Base-by-base conservation (phyloP, 2,329 filamentous ascomycete species). In the Paraphaeosphaeria sporulosa region DNA sequence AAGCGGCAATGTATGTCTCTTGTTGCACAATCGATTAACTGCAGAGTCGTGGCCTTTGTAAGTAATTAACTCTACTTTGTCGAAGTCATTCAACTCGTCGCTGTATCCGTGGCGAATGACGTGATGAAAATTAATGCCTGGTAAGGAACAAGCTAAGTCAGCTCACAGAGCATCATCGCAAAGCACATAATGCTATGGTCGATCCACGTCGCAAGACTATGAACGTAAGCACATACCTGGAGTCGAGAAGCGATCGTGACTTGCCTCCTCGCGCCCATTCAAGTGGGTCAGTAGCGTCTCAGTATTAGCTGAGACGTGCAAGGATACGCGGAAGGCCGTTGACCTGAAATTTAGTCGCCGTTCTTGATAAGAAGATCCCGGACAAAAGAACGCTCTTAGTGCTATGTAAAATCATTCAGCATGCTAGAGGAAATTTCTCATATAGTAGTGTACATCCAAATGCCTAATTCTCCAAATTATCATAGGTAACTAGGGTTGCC, bases 361-460 rank as follows among this genome's bases (percentile, higher is more conserved):
- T 55, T 23, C 30, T 65, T 64, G 19, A 67, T 54, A 8, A 75
- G 61, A 1, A 77, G 1, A 71, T 68, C 15, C 71, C 75, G 21
- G 65, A 60, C 6, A 78, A 59, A 49, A 77, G 69, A 23, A 73
- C 66, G 21, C 65, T 69, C 51, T 77, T 71, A 15, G 71, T 74
- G 15, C 76, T 71, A 65, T 27, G 25, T 27, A 4, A 3, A 27
- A 27, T 27, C 25, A 27, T 4, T 6, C 25, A 27, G 25, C 25
- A 6, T 27, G 25, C 25, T 27, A 27, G 3, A 27, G 3, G 25
- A 27, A n/a, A n/a, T n/a, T n/a, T 27, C 25, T 6, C 6, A 6
- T 27, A 27, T 27, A n/a, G n/a, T n/a, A n/a, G n/a, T 4, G 25
- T 3, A 27, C 25, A 27, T 27, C 25, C 25, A 27, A 6, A 4